phyloP scores from a whole-genome alignment of 768 basidiomycete species.

The Auriculariales sp. region DNA sequence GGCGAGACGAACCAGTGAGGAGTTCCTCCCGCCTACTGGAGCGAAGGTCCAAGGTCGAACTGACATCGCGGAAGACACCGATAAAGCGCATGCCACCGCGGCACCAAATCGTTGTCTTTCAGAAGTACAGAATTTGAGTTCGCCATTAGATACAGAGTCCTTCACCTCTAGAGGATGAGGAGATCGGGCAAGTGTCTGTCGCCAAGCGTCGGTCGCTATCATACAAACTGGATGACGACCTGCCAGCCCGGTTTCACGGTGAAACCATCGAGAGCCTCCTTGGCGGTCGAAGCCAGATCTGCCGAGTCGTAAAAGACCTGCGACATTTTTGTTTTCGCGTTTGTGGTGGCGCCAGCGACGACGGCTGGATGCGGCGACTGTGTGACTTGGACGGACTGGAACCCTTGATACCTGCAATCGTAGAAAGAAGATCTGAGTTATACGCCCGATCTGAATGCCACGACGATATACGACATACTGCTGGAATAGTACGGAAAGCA shows the following conservation, averaged over 20 bases:
- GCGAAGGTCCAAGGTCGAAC: too few species aligned
- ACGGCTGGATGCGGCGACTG: constrained; percentile 25
- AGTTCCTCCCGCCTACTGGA: too few species aligned
- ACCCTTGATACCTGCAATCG: constrained; percentile 61
- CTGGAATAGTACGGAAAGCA: constrained; percentile 78
- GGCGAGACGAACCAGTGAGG: too few species aligned
- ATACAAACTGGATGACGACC: constrained; percentile 66
- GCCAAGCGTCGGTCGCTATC: too few species aligned
- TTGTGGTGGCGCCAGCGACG: constrained; percentile 16
- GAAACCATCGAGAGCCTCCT: constrained; percentile 74
- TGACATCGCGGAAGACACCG: too few species aligned
- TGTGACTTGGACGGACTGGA: constrained; percentile 53
- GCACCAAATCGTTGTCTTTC: too few species aligned
- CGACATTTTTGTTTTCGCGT: constrained; percentile 67
- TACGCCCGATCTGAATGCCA: constrained; percentile 1
- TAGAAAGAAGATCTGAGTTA: background rate
- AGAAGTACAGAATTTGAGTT: too few species aligned
- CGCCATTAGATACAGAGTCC: too few species aligned
- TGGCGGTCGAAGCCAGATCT: constrained; percentile 62
- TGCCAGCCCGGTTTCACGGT: constrained; percentile 74
- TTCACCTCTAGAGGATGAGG: too few species aligned
- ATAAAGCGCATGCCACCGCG: too few species aligned
- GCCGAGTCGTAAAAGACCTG: constrained; percentile 65
- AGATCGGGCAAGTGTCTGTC: too few species aligned
- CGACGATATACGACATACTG: constrained; percentile 44